These are phyloP conservation scores for Trichoderma polysporum DNA, from an alignment of 2,329 filamentous ascomycete genomes.

Conservation along the genomic window DNA sequence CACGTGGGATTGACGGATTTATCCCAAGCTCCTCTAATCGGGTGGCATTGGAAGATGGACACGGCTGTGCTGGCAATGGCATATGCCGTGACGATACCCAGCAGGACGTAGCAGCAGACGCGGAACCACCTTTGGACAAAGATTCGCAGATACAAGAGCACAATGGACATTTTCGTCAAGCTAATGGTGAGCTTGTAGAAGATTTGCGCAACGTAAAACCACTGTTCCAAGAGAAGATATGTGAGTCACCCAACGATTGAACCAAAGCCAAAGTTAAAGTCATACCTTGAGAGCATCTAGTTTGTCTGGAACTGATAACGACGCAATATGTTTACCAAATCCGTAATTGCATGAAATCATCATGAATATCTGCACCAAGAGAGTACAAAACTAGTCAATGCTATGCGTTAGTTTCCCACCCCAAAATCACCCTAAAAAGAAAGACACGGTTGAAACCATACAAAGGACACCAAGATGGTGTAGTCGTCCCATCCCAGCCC, in stretches of 20 bases:
- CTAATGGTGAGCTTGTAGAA: constrained; percentile 56
- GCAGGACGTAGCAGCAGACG: constrained; percentile 41
- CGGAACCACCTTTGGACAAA: constrained; percentile 50
- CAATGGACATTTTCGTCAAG: constrained; percentile 52
- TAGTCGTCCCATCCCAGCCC: constrained; percentile 44
- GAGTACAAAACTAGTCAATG: constrained; percentile 35
- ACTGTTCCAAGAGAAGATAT: constrained; percentile 31
- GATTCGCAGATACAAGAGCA: constrained; percentile 55
- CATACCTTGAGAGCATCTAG: constrained; percentile 39
- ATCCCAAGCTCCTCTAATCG: constrained; percentile 48
- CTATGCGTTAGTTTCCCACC: not conserved
- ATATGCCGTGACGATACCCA: constrained; percentile 46
- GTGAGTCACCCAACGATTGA: not conserved
- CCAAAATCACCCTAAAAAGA: not conserved
- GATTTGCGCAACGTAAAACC: constrained; percentile 52
- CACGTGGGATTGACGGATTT: constrained; percentile 43
- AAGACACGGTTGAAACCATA: constrained; percentile 25
- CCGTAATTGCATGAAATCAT: constrained; percentile 43
- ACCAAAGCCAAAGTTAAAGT: not conserved
- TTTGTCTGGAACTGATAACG: constrained; percentile 36
- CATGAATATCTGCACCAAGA: constrained; percentile 40
- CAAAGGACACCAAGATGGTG: constrained; percentile 44
- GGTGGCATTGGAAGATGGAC: constrained; percentile 52
- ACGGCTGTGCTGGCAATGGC: constrained; percentile 45
- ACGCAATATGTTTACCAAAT: constrained; percentile 43